Evolutionary conservation across 768 basidiomycete species (phyloP), one percentile per base, ranked within the genome.

Genomic region (Lactarius hatsudake): DNA sequence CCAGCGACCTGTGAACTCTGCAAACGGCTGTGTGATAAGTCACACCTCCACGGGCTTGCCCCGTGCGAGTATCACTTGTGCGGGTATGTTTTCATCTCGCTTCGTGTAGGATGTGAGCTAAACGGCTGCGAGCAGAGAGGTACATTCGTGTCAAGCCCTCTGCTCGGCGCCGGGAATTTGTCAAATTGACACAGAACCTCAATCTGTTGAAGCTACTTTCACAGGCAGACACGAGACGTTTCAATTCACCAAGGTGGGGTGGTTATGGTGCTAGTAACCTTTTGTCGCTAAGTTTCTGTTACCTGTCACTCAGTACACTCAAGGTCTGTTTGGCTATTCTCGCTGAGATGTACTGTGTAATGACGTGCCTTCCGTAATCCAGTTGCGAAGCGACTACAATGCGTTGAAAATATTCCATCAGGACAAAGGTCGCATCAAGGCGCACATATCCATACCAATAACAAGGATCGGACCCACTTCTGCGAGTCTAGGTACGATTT

Each of bases 231-330:
- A 83, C 5, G 48, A 86, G 66, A 84, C 82, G 0, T 88, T 86
- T 70, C 81, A 84, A 71, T 88, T 84, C 59, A 88, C 87, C 0
- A 88, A 88, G 79, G 86, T 84, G 48, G 61, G 32, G 32, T 34
- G 32, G 9, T 34, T 34, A 32, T 32, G 30, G 20, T 18, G 7
- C 55, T 7, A 30, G 7, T 32, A 32, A 56, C 5, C 7, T 28
- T 30, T 28, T 28, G 6, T 30, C 55, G 30, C 34, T 34, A 20
- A 28, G 55, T 9, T 28, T 8, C 55, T 18, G 13, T 2, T 5
- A 56, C 55, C 1, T 30, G 53, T 32, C 58, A 38, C 15, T 10
- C 59, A 86, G 85, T 86, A 84, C 70, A 78, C 81, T 2, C 86
- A 86, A 78, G 82, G 83, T 84, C 59, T n/a, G 74, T 68, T 40